phyloP scores from a whole-genome alignment of 2,329 filamentous ascomycete species.

The Tolypocladium inflatum region DNA sequence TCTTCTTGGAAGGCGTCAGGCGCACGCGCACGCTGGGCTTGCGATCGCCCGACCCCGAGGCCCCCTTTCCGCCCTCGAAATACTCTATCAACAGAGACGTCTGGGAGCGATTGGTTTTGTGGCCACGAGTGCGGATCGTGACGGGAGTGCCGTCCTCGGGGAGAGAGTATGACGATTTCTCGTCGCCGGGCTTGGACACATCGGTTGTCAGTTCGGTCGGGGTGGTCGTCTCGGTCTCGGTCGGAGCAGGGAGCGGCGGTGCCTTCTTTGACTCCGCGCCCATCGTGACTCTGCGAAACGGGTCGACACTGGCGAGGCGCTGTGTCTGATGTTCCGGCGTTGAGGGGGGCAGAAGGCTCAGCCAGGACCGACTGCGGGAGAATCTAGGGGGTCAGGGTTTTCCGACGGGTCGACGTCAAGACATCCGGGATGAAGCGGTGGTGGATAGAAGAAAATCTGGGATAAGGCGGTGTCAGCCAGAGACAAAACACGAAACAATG shows the following conservation, averaged over 20 bases:
- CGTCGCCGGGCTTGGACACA: constrained; percentile 57
- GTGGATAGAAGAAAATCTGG: constrained; percentile 2
- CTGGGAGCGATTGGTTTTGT: constrained; percentile 57
- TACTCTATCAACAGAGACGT: constrained; percentile 92
- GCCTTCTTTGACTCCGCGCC: constrained; percentile 45
- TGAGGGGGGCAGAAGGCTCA: background rate
- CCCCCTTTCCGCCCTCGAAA: constrained; percentile 70
- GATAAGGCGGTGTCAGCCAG: constrained; percentile 2
- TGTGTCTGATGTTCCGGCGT: background rate
- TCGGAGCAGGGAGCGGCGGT: constrained; percentile 68
- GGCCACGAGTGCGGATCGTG: constrained; percentile 73
- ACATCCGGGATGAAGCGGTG: constrained; percentile 16
- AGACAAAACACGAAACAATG: background rate
- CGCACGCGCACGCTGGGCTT: constrained; percentile 73
- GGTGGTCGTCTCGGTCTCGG: constrained; percentile 58
- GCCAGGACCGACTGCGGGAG: background rate
- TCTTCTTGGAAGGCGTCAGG: constrained; percentile 68
- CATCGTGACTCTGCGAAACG: constrained; percentile 31
- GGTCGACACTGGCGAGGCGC: background rate
- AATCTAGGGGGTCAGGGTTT: constrained; percentile 2
- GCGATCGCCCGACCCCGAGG: constrained; percentile 48
- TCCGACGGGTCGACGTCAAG: constrained; percentile 15
- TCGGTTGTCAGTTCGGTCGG: constrained; percentile 56
- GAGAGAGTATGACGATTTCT: constrained; percentile 68
- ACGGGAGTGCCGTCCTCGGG: constrained; percentile 85